phyloP scores from a whole-genome alignment of 164 flowering plant genomes.

The Piper longum region DNA sequence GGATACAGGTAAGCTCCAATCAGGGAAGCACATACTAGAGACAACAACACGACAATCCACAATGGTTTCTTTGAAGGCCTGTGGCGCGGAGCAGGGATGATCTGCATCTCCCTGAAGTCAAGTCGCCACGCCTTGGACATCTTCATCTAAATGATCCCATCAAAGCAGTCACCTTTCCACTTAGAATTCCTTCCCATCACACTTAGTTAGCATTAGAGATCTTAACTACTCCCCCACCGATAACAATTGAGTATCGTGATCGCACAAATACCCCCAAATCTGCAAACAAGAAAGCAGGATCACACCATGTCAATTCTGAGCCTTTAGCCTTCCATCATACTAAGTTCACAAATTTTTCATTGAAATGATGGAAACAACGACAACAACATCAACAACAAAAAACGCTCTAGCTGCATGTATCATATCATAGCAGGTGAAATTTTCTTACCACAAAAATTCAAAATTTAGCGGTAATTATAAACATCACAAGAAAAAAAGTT shows the following conservation, averaged over 20 bases:
- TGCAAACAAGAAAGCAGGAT: too few species aligned
- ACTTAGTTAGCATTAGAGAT: neutral
- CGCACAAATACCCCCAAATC: neutral
- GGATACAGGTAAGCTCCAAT: conserved; percentile 73
- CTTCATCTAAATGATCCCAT: conserved; percentile 44
- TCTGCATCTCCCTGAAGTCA: conserved; percentile 53
- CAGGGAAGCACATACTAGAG: conserved; percentile 52
- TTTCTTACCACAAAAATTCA: too few species aligned
- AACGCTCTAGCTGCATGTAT: too few species aligned
- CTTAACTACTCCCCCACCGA: neutral
- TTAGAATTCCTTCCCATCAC: neutral
- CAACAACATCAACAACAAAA: too few species aligned
- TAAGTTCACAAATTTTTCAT: too few species aligned
- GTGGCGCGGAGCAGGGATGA: conserved; percentile 58
- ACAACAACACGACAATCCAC: conserved; percentile 76
- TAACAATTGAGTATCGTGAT: neutral
- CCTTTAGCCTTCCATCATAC: too few species aligned
- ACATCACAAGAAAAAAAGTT: too few species aligned
- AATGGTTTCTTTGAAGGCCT: conserved; percentile 58
- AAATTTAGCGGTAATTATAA: too few species aligned
- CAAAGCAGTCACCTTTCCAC: conserved; percentile 6
- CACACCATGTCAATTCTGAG: too few species aligned
- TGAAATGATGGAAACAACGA: too few species aligned
- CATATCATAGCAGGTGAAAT: too few species aligned
- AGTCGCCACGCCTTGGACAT: conserved; percentile 46